These are phyloP conservation scores for Poa pratensis DNA, from an alignment of 176 grass and related monocot genomes.

Conservation along the genomic window DNA sequence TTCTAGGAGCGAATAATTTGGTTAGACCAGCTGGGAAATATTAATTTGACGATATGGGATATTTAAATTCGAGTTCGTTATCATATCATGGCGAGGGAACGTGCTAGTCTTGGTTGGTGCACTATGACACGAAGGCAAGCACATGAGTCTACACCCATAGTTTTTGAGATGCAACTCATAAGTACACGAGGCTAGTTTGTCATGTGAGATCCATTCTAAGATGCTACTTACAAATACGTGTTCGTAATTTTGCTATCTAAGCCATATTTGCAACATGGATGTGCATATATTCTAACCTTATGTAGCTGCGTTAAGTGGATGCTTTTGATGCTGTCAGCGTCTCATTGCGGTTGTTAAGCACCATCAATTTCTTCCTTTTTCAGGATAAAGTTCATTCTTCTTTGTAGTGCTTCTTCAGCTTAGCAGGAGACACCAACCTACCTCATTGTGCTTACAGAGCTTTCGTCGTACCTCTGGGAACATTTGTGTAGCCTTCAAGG, in stretches of 20 bases:
- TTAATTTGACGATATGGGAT: background rate
- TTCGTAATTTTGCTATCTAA: background rate
- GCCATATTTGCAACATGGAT: background rate
- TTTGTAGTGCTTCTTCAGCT: constrained; percentile 24
- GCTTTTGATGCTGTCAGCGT: constrained; percentile 9
- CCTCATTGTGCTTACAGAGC: constrained; percentile 7
- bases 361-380: constrained; percentile 41
- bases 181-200: background rate
- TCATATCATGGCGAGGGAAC: background rate
- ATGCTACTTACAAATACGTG: background rate
- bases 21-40: background rate
- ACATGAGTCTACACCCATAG: background rate
- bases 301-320: background rate
- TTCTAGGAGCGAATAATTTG: background rate
- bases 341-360: constrained; percentile 19
- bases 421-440: constrained; percentile 12
- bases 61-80: background rate
- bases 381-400: constrained; percentile 44
- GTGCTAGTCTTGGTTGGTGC: background rate
- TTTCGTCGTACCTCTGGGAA: constrained; percentile 3
- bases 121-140: background rate
- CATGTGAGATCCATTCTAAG: background rate
- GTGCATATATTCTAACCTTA: background rate
- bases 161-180: background rate
- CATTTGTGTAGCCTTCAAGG: constrained; percentile 13